Conservation (phyloP, 257 asterid genomes). For the Linaria vulgaris region DNA sequence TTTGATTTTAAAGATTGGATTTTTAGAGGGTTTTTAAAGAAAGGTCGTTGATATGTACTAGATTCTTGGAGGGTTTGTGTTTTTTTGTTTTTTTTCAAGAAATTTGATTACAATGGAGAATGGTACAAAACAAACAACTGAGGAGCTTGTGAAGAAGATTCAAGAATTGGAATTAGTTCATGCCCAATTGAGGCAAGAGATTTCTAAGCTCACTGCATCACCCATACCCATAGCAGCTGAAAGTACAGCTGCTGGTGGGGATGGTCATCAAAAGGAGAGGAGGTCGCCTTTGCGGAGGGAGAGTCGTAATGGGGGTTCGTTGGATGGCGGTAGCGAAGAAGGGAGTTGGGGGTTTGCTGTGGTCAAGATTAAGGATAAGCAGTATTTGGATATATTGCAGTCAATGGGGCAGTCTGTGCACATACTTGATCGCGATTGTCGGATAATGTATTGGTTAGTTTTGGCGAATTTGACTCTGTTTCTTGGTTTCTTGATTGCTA, state of each 20-base stretch:
- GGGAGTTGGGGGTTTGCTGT: constrained; percentile 46
- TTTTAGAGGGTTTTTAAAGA: background rate
- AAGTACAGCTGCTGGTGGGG: too few species aligned
- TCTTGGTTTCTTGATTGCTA: constrained; percentile 1
- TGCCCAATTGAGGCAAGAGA: constrained; percentile 77
- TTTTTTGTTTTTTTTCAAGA: background rate
- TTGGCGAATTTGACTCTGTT: constrained; percentile 14
- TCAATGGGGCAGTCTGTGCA: constrained; percentile 96
- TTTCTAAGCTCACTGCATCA: constrained; percentile 57
- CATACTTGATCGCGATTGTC: constrained; percentile 62
- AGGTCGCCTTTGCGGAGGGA: constrained; percentile 80
- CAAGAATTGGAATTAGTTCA: constrained; percentile 77
- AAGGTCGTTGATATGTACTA: too few species aligned
- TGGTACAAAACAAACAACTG: constrained; percentile 33
- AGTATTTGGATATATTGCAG: constrained; percentile 84
- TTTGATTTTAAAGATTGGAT: constrained; percentile 5
- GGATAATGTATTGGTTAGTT: constrained; percentile 81
- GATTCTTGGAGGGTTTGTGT: too few species aligned
- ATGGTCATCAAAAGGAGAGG: constrained; percentile 34
- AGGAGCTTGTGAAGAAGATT: constrained; percentile 86
- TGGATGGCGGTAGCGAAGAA: constrained; percentile 29
- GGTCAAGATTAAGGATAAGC: constrained; percentile 68
- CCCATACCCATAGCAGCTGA: constrained; percentile 38
- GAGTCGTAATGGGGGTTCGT: constrained; percentile 28
- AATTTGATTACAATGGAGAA: constrained; percentile 44